Percentiles rank a stretch among this genome's conserved stretches.
Conservation (phyloP, 768 basidiomycete species). For the Royoungia palumana region DNA sequence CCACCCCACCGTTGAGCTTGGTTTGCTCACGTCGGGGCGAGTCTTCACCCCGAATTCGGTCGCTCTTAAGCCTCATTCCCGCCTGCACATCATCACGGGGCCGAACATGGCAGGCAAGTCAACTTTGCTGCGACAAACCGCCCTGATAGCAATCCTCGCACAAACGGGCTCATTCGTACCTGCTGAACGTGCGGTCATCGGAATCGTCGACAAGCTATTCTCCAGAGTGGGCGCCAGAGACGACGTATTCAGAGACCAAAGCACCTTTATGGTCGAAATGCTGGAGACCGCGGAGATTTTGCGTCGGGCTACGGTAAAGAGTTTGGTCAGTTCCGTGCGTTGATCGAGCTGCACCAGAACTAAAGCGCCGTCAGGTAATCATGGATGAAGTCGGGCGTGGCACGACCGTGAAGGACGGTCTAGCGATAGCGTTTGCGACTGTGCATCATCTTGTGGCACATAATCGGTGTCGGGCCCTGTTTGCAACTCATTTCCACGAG, state of each 20-base stretch:
- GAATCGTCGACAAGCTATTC: slow-evolving; percentile 88
- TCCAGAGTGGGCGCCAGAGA: slow-evolving; percentile 95
- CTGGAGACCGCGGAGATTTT: slow-evolving; percentile 92
- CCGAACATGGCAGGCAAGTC: slow-evolving; percentile 98
- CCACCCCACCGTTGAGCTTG: slow-evolving; percentile 91
- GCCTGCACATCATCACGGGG: slow-evolving; percentile 84
- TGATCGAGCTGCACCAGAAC: background rate
- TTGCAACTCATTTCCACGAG: slow-evolving; percentile 99
- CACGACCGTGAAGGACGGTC: slow-evolving; percentile 86
- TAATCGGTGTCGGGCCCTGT: slow-evolving; percentile 80
- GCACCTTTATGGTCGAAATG: slow-evolving; percentile 99
- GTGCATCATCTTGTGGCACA: slow-evolving; percentile 73
- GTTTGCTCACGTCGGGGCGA: slow-evolving; percentile 69
- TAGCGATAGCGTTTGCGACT: slow-evolving; percentile 91
- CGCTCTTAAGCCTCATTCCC: slow-evolving; percentile 52
- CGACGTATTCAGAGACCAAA: slow-evolving; percentile 88
- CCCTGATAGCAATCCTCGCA: slow-evolving; percentile 84
- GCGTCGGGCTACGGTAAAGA: slow-evolving; percentile 72
- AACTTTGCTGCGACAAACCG: slow-evolving; percentile 87
- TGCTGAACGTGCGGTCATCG: slow-evolving; percentile 73
- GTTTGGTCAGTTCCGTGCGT: slow-evolving; percentile 56
- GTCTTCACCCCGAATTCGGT: slow-evolving; percentile 85
- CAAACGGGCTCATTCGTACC: slow-evolving; percentile 95
- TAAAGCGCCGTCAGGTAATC: slow-evolving; percentile 63
- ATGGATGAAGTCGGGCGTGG: slow-evolving; percentile 99